phyloP scores from a whole-genome alignment of 192 early-diverging fungal genomes.

The Coemansia sp. region DNA sequence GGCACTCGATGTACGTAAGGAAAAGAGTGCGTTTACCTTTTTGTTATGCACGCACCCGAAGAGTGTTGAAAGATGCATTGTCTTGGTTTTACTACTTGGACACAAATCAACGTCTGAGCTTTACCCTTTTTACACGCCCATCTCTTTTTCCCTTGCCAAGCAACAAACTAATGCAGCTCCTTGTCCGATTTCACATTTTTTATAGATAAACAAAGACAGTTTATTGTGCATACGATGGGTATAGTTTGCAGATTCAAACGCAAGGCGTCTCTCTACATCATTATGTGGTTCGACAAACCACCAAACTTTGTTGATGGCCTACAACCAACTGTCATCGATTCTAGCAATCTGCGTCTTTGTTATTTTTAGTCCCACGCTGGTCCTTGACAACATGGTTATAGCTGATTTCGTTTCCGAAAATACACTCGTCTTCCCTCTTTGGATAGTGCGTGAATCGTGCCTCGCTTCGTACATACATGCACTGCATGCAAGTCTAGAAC shows the following conservation, averaged over 20 bases:
- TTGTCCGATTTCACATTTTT: not conserved
- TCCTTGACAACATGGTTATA: not conserved
- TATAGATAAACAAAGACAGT: not conserved
- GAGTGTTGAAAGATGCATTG: not conserved
- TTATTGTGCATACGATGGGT: not conserved
- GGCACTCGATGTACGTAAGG: not conserved
- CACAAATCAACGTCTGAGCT: not conserved
- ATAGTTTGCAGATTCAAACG: conserved; percentile 2
- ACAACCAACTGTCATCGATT: not conserved
- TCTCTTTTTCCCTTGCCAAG: not conserved
- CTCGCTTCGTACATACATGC: not conserved
- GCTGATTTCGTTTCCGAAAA: not conserved
- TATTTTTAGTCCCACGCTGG: not conserved
- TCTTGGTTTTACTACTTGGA: not conserved
- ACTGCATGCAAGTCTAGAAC: not conserved
- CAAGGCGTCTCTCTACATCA: not conserved
- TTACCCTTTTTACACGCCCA: not conserved
- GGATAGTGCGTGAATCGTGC: not conserved
- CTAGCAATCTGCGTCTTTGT: not conserved
- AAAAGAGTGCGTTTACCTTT: not conserved
- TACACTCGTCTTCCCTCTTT: not conserved
- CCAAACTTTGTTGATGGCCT: not conserved
- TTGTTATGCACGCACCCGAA: not conserved
- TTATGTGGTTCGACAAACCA: not conserved
- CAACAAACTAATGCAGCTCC: not conserved